phyloP scores from a whole-genome alignment of 176 grass and related monocot species.

The Oryza glumipatula region DNA sequence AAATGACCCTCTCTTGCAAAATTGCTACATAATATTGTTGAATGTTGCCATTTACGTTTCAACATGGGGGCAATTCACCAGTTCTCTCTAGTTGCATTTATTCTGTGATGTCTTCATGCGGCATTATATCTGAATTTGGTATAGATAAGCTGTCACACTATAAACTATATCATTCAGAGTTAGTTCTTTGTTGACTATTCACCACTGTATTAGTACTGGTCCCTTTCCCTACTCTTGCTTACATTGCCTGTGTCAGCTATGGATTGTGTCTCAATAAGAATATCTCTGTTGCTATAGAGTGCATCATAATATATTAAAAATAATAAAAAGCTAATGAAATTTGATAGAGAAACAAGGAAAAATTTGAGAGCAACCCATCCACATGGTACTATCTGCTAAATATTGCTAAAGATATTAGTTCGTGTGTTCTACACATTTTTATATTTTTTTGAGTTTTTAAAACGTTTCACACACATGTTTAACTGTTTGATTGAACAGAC shows the following conservation, averaged over 20 bases:
- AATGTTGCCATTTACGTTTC: background rate
- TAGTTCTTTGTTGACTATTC: background rate
- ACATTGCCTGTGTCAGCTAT: background rate
- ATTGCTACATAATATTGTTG: conserved; percentile 5
- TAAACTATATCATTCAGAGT: background rate
- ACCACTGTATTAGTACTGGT: background rate
- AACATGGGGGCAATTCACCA: background rate
- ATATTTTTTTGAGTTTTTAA: background rate
- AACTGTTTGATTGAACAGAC: background rate
- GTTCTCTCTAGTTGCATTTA: background rate
- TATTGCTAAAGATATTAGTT: background rate
- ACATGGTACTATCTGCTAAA: background rate
- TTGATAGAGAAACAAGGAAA: background rate
- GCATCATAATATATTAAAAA: background rate
- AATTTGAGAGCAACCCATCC: background rate
- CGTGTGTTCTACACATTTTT: background rate
- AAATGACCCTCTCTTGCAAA: background rate
- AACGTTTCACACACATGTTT: background rate
- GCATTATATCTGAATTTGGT: background rate
- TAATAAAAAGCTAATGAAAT: background rate
- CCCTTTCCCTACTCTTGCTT: background rate
- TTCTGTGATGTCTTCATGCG: background rate
- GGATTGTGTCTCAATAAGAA: background rate
- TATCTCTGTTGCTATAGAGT: background rate
- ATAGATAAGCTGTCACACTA: background rate